Base-by-base conservation (phyloP, 176 grass and related monocot genomes). In the Microstegium vimineum region DNA sequence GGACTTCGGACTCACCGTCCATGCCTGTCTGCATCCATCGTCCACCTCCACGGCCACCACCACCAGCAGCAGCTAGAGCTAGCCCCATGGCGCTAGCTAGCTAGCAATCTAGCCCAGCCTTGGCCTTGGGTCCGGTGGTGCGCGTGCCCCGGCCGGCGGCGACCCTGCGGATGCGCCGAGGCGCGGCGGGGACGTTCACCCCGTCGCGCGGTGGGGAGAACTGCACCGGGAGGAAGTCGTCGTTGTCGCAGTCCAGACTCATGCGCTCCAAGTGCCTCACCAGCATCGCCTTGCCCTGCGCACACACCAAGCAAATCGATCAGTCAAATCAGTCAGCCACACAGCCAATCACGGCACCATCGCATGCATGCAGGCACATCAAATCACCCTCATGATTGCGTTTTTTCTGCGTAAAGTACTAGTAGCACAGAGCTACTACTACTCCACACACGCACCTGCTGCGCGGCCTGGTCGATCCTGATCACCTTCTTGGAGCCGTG, bases 151-250 rank as follows among this genome's bases (percentile, higher is more conserved):
- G n/a, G n/a, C n/a, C n/a, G n/a, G n/a, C n/a, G n/a, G n/a, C n/a
- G n/a, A n/a, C n/a, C n/a, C n/a, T n/a, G 76, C 76, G 38, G 60
- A 78, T 17, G 60, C 26, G 76, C 26, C 17, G 8, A 9, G 76
- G 41, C 14, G 13, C n/a, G 41, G 77, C 5, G 40, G 28, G 35
- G 74, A 45, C 79, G 17, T 76, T 52, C 8, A 73, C 70, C n/a
- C 94, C 94, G 75, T 91, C 76, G 22, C 88, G 86, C 6, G 94
- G 77, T 63, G 90, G 86, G 20, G 69, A 62, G 71, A 93, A 89
- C 28, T 80, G 18, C n/a, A 83, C 94, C 3, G 94, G 94, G 34
- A 91, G 84, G 83, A 63, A 89, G 6, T 93, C 88, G 25, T 83
- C 81, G 25, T 45, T 62, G 61, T 17, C 30, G 77, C 94, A 91